A percentile compares a stretch with the other conserved stretches of the same genome.
Conservation (phyloP, 140 eudicot genomes). For the Cichorium intybus region DNA sequence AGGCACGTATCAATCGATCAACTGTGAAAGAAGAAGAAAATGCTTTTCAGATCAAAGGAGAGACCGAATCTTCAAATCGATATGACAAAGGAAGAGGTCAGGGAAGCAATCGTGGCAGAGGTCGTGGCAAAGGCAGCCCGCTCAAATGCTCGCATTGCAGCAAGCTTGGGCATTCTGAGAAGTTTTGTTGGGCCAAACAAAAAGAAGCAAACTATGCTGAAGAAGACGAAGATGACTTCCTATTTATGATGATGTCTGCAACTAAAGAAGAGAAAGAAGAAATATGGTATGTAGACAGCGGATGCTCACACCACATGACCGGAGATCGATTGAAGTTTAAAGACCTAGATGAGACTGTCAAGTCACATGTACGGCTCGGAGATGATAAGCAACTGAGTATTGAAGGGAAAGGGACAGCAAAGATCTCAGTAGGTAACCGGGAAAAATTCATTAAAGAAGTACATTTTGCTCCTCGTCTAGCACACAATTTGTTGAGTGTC, state of each 20-base stretch:
- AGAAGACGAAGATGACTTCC: too few relatives aligned
- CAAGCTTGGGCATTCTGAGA: constrained; percentile 7
- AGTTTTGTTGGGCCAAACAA: background rate
- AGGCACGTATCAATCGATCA: too few relatives aligned
- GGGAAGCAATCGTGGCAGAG: background rate
- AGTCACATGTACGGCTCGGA: background rate
- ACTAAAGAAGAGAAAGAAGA: background rate
- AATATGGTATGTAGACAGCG: background rate
- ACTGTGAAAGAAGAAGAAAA: too few relatives aligned
- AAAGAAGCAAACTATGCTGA: background rate
- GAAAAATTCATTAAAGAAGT: background rate
- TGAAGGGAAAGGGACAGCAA: background rate
- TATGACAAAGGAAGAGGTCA: background rate
- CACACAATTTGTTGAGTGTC: constrained; percentile 1
- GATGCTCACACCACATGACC: constrained; percentile 3
- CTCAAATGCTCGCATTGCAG: background rate
- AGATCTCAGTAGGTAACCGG: background rate
- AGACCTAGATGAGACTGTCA: background rate
- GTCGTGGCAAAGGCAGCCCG: background rate
- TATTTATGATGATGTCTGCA: too few relatives aligned
- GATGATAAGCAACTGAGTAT: constrained; percentile 5
- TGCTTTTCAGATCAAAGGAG: too few relatives aligned
- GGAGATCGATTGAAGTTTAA: constrained; percentile 9
- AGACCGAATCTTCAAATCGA: background rate
- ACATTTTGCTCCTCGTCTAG: background rate